Conservation (phyloP, 192 early-diverging fungal genomes). For the Coemansia sp. region DNA sequence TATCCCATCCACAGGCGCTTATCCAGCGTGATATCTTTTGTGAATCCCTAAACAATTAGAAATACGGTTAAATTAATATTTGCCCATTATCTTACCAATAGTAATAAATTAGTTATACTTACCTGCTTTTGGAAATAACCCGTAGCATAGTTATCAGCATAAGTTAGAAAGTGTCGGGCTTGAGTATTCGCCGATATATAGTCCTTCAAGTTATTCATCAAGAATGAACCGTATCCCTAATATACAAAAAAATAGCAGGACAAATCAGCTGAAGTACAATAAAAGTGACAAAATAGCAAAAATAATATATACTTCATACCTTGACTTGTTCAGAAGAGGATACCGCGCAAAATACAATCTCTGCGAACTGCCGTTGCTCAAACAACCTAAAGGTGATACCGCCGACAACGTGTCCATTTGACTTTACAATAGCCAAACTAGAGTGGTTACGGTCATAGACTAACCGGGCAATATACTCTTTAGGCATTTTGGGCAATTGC, state of each 20-base stretch:
- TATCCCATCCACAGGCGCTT: slow-evolving; percentile 95
- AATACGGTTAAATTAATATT: background rate
- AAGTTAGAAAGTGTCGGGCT: slow-evolving; percentile 90
- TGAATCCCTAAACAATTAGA: slow-evolving; percentile 75
- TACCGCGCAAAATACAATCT: slow-evolving; percentile 99
- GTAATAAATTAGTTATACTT: slow-evolving; percentile 20
- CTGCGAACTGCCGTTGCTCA: slow-evolving; percentile 84
- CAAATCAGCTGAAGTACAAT: background rate
- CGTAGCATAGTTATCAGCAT: slow-evolving; percentile 98
- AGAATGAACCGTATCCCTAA: slow-evolving; percentile 92
- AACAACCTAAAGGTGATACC: slow-evolving; percentile 97
- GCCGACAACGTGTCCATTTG: slow-evolving; percentile 74
- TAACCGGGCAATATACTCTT: slow-evolving; percentile 95
- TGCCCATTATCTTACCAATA: background rate
- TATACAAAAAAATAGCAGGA: too few relatives aligned
- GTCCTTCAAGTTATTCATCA: slow-evolving; percentile 98
- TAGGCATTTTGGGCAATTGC: slow-evolving; percentile 98
- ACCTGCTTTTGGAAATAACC: slow-evolving; percentile 98
- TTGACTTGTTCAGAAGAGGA: slow-evolving; percentile 89
- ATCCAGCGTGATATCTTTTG: slow-evolving; percentile 95
- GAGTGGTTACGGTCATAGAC: slow-evolving; percentile 94
- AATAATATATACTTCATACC: slow-evolving; percentile 41
- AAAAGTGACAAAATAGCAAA: background rate
- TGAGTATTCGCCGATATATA: slow-evolving; percentile 75
- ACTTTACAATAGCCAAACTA: slow-evolving; percentile 75